These are phyloP conservation scores for Anacardium occidentale DNA, from an alignment of 345 rosid genomes.

Conservation along the genomic window DNA sequence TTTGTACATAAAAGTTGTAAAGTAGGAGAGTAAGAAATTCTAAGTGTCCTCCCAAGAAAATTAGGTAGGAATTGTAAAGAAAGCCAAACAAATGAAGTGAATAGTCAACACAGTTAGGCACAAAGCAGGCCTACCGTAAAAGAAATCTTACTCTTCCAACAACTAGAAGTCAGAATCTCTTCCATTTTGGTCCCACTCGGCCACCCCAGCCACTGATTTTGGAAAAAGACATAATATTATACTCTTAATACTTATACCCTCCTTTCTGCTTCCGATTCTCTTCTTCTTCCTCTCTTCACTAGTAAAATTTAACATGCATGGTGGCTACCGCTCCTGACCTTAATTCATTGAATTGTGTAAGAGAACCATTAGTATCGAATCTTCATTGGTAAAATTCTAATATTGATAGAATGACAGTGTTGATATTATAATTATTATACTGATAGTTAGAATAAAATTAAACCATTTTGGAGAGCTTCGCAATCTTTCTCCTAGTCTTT, in stretches of 20 bases:
- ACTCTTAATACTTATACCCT: constrained; percentile 5
- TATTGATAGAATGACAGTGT: neutral
- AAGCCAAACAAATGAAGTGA: neutral
- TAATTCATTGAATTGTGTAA: too few relatives aligned
- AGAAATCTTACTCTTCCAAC: constrained; percentile 12
- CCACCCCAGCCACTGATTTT: constrained; percentile 23
- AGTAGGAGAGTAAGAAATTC: too few relatives aligned
- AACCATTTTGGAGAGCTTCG: too few relatives aligned
- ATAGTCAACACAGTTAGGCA: constrained; percentile 36
- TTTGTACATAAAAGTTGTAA: too few relatives aligned
- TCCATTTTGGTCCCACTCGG: constrained; percentile 29
- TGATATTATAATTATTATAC: too few relatives aligned
- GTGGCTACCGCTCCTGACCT: neutral
- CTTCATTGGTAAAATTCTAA: neutral
- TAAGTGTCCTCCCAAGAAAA: constrained; percentile 5
- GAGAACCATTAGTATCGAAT: too few relatives aligned
- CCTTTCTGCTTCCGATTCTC: neutral
- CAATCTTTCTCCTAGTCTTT: too few relatives aligned
- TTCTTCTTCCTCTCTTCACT: neutral
- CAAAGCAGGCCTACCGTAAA: constrained; percentile 9
- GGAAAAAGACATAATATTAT: constrained; percentile 15
- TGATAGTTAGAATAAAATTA: neutral
- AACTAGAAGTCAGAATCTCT: constrained; percentile 26
- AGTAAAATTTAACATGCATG: neutral
- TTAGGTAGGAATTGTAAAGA: neutral